phyloP scores from a whole-genome alignment of 306 rosid genomes.

The Quercus parvula region DNA sequence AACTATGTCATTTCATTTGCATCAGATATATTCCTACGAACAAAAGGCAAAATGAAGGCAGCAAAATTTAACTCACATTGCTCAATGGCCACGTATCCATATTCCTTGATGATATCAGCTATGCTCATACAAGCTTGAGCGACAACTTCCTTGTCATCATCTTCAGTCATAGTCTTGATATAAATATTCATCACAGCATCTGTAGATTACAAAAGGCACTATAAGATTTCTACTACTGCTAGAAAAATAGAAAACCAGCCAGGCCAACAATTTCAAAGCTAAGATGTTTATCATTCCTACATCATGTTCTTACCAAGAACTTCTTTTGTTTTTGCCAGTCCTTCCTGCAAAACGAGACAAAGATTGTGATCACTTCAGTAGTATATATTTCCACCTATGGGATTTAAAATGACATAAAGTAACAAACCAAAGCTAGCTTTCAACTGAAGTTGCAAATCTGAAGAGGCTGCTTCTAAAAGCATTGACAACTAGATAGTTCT shows the following conservation, averaged over 20 bases:
- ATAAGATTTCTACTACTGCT: conserved; percentile 3
- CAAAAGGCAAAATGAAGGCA: conserved; percentile 8
- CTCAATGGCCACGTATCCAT: conserved; percentile 70
- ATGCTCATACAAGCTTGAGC: conserved; percentile 87
- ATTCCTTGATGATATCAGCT: conserved; percentile 86
- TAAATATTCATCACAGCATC: conserved; percentile 75
- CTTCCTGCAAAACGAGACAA: conserved; percentile 62
- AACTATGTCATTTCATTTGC: conserved; percentile 20
- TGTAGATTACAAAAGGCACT: conserved; percentile 29
- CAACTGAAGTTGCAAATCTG: background rate
- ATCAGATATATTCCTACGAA: conserved; percentile 21
- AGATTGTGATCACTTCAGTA: conserved; percentile 2
- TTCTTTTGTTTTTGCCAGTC: conserved; percentile 65
- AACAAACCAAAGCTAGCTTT: background rate
- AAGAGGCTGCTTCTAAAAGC: conserved; percentile 4
- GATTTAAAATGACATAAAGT: background rate
- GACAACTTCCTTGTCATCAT: conserved; percentile 95
- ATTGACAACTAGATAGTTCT: conserved; percentile 2
- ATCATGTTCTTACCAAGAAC: conserved; percentile 60
- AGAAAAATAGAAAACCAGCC: background rate
- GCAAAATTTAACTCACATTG: conserved; percentile 62
- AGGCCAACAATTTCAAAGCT: background rate
- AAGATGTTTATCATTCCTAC: conserved; percentile 1
- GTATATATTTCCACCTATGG: background rate
- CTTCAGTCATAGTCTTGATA: conserved; percentile 89